Conservation (phyloP, 371 early-diverging fungal genomes). For the Rhizopus sp. region DNA sequence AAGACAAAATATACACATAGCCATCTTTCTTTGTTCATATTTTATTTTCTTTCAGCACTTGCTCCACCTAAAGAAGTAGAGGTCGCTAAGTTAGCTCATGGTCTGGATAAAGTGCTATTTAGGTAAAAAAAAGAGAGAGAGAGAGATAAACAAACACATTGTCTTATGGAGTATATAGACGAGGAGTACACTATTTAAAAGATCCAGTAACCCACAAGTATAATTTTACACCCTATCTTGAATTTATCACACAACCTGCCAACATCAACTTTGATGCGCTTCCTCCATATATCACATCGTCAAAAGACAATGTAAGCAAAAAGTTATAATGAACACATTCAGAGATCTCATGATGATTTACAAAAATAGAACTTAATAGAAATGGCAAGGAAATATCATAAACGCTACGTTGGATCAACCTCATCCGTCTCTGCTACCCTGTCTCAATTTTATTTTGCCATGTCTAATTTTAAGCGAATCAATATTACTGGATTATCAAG, state of each 20-base stretch:
- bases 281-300: constrained; percentile 79
- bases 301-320: constrained; percentile 62
- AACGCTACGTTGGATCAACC: constrained; percentile 82
- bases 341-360: neutral
- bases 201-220: constrained; percentile 78
- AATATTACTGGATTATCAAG: constrained; percentile 64
- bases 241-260: constrained; percentile 73
- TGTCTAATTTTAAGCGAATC: constrained; percentile 69
- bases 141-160: neutral
- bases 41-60: constrained; percentile 17
- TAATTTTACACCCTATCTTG: constrained; percentile 80
- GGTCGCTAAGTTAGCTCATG: constrained; percentile 69
- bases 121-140: no score
- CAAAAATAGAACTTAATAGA: constrained; percentile 41
- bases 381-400: constrained; percentile 45
- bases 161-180: constrained; percentile 41
- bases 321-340: neutral
- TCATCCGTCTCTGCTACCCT: constrained; percentile 83
- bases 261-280: constrained; percentile 82
- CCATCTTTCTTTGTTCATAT: neutral
- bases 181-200: constrained; percentile 84
- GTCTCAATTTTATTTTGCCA: constrained; percentile 77
- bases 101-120: constrained; percentile 81
- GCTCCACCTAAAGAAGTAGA: constrained; percentile 18
- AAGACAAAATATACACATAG: neutral